Conservation (phyloP, 73 alveolate genomes). For the Urostyla sp. region DNA sequence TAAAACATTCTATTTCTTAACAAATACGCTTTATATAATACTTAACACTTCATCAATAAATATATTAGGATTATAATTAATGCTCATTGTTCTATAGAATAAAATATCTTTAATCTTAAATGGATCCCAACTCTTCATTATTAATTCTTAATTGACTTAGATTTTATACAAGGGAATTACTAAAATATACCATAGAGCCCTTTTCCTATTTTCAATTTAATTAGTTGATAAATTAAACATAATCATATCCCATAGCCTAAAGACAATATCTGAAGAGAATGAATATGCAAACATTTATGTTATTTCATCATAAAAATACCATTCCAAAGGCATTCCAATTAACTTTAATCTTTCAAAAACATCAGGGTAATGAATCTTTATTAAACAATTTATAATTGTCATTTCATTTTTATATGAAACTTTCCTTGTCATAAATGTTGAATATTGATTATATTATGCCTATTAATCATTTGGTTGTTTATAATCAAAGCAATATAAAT, state of each 20-base stretch:
- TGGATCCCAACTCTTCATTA: conserved; percentile 8
- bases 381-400: conserved; percentile 14
- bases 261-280: conserved; percentile 28
- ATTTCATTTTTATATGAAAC: conserved; percentile 36
- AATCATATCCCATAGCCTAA: conserved; percentile 51
- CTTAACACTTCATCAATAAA: conserved; percentile 46
- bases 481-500: conserved; percentile 15
- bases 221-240: conserved; percentile 38
- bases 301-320: conserved; percentile 12
- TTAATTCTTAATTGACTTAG: background rate
- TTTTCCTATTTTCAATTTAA: conserved; percentile 14
- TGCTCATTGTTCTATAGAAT: background rate
- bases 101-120: background rate
- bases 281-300: background rate
- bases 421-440: conserved; percentile 1
- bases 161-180: conserved; percentile 39
- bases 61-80: conserved; percentile 28
- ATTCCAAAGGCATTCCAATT: conserved; percentile 26
- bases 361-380: conserved; percentile 16
- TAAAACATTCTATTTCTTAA: conserved; percentile 26
- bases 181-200: conserved; percentile 48
- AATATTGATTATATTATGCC: background rate
- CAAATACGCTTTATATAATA: conserved; percentile 16
- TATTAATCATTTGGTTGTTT: conserved; percentile 4
- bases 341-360: conserved; percentile 12